Base-by-base conservation (phyloP, 306 rosid species). In the Senna tora region DNA sequence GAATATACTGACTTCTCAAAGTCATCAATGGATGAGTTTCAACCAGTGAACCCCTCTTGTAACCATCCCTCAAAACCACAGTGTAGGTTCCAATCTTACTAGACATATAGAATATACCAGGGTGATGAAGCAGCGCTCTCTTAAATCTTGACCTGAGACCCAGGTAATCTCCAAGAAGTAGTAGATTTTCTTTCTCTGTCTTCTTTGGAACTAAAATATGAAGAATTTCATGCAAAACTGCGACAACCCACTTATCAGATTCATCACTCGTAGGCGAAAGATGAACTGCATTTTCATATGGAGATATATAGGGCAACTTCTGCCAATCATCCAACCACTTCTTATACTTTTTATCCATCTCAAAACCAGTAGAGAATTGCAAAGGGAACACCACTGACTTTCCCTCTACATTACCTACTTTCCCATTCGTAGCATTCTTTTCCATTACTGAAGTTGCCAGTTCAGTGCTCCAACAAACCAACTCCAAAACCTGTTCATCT, bases 311-410 rank as follows among this genome's bases (percentile, higher is more conserved):
- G 25, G 92, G 89, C 82, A 93, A 58, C 67, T 71, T 87, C 80
- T 90, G 88, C 96, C 96, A 93, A 17, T 85, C 90, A 73, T 70
- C 86, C 75, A 83, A 79, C 96, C 98, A 90, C 71, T 83, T 93
- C 74, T 86, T 86, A 50, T 79, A 75, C 83, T 81, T 90, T 59
- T 81, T 86, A 49, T 93, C 98, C 89, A 84, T 89, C 81, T 80
- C 89, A 32, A 88, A 89, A 8, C 93, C 98, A 0, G 45, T 87
- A 0, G 98, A 84, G 65, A 81, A 87, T 63, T 87, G 80, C 80
- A 87, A 16, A 0, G 93, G 91, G 64, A 90, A 90, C 17, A 33
- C 79, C 22, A 76, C 21, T 2, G 78, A 78, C 42, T 45, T 69
- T 38, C 58, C 81, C 32, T 74, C 67, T 12, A 43, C 32, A 43